Percentiles rank a stretch among this genome's conserved stretches.
These are phyloP conservation scores for Fusarium brachygibbosum DNA, from an alignment of 2,329 filamentous ascomycete genomes.

Conservation along the genomic window DNA sequence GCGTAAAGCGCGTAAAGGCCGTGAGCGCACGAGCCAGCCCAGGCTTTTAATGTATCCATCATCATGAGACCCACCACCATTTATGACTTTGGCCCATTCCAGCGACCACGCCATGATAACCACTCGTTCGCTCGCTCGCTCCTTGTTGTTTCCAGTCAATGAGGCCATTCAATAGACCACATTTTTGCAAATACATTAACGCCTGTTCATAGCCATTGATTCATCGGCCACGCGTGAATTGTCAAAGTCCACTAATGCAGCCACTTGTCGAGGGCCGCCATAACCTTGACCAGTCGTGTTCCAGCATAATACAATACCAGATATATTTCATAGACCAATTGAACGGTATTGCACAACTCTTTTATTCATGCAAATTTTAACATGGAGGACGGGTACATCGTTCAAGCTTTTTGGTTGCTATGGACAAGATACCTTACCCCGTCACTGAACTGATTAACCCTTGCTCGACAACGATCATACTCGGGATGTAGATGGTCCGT, in stretches of 20 bases:
- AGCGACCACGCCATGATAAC: constrained; percentile 3
- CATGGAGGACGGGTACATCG: not conserved
- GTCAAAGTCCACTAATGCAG: constrained; percentile 42
- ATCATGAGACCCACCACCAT: constrained; percentile 19
- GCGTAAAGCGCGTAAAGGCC: constrained; percentile 44
- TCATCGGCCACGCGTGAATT: constrained; percentile 21
- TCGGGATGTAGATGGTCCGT: not conserved
- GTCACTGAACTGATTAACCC: not conserved
- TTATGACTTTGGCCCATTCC: constrained; percentile 16
- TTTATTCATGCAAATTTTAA: not conserved
- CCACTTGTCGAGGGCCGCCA: constrained; percentile 38
- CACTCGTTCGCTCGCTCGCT: not conserved
- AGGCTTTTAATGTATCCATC: not conserved
- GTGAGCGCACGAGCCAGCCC: constrained; percentile 42
- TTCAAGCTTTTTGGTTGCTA: constrained; percentile 1
- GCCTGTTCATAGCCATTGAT: constrained; percentile 20
- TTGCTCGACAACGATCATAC: not conserved
- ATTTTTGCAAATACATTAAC: constrained; percentile 14
- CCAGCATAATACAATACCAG: constrained; percentile 21
- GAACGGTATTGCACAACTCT: not conserved
- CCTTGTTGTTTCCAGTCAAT: constrained; percentile 15
- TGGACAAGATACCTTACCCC: not conserved
- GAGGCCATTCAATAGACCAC: constrained; percentile 10
- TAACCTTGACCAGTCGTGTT: constrained; percentile 18
- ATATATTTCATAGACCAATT: not conserved